These are phyloP conservation scores for Coprinellus aureogranulatus DNA, from an alignment of 768 basidiomycete species.

Conservation along the genomic window DNA sequence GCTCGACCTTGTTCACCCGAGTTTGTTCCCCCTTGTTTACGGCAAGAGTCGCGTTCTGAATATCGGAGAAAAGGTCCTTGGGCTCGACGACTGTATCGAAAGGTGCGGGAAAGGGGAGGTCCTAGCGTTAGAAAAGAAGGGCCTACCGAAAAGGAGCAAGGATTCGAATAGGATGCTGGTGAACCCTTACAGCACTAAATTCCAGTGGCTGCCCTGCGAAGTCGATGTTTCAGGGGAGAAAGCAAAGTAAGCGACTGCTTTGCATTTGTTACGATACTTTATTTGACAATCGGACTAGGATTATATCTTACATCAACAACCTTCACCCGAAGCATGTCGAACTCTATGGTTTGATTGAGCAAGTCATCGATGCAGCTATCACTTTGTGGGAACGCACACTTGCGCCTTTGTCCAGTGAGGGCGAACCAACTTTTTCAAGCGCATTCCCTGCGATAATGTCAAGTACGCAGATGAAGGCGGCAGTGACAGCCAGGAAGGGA, in stretches of 20 bases:
- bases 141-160: neutral
- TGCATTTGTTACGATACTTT: neutral
- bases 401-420: no score
- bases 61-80: neutral
- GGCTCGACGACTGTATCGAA: constrained; percentile 13
- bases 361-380: constrained; percentile 22
- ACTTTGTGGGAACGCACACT: no score
- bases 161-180: neutral
- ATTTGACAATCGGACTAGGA: constrained; percentile 6
- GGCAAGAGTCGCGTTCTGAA: constrained; percentile 21
- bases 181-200: constrained; percentile 14
- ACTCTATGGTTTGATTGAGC: constrained; percentile 24
- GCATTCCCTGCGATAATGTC: no score
- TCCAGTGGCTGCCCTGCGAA: constrained; percentile 22
- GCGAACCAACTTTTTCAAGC: no score
- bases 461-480: no score
- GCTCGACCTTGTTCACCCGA: constrained; percentile 44
- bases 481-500: no score
- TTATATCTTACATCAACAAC: constrained; percentile 39
- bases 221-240: constrained; percentile 14
- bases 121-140: neutral
- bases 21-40: constrained; percentile 37
- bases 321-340: constrained; percentile 26
- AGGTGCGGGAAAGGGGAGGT: constrained; percentile 10
- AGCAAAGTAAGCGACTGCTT: constrained; percentile 7